These are phyloP conservation scores for Globisporangium abappressorium DNA, from an alignment of 352 stramenopile species.

Conservation along the genomic window DNA sequence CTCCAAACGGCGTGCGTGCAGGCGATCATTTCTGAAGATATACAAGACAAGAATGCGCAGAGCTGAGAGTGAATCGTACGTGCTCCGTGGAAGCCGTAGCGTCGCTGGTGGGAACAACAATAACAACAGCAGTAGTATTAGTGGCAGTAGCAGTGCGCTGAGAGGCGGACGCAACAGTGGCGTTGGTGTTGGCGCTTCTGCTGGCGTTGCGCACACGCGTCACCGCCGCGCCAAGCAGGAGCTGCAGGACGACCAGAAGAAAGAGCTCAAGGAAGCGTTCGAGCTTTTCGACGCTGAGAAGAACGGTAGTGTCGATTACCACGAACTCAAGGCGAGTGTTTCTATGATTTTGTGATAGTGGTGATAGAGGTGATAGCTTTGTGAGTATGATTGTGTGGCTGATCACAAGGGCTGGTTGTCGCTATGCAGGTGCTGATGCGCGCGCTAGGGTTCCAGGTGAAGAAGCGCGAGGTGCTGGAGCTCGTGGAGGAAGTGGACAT, in stretches of 20 bases:
- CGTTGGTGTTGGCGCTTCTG: not conserved
- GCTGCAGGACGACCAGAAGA: constrained; percentile 80
- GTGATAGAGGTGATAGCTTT: not conserved
- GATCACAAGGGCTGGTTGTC: not conserved
- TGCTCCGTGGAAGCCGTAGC: constrained; percentile 5
- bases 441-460: constrained; percentile 90
- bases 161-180: not conserved
- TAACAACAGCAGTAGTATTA: not conserved
- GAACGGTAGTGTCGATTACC: constrained; percentile 88
- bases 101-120: not conserved
- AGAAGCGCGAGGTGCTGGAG: constrained; percentile 85
- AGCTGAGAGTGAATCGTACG: not conserved
- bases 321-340: constrained; percentile 88
- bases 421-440: constrained; percentile 76
- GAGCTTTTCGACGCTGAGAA: constrained; percentile 93
- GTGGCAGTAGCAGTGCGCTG: not conserved
- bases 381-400: not conserved
- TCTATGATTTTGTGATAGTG: not conserved
- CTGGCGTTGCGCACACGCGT: constrained; percentile 11
- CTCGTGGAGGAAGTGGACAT: constrained; percentile 90
- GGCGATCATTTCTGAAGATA: not conserved
- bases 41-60: constrained; percentile 9
- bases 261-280: constrained; percentile 91
- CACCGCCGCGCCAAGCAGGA: constrained; percentile 61
- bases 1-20: not conserved